Base-by-base conservation (phyloP, 495 filamentous ascomycete genomes). In the Xylaria flabelliformis region DNA sequence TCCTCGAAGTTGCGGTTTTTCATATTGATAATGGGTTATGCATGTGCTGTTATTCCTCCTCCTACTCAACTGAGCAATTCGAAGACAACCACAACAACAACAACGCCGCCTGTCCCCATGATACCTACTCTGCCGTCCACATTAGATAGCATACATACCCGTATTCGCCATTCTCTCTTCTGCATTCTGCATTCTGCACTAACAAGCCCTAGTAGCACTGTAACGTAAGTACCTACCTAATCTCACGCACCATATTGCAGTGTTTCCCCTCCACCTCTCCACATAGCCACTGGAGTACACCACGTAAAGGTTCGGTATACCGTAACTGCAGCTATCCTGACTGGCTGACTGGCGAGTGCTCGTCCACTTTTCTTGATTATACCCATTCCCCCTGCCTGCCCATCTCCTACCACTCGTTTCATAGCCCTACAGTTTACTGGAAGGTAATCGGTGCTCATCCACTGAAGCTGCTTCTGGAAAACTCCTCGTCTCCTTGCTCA, bases 341-440 rank as follows among this genome's bases (percentile, higher is more conserved):
- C 50, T 51, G 65, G 65, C 65, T 56, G 65, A 12, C 44, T n/a
- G 32, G 56, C 50, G 4, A 55, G 36, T 44, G 65, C 65, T 56
- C 44, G 65, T 67, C 65, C 65, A 67, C 65, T 67, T 67, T 67
- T 67, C 65, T 44, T 56, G 48, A 17, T 42, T 67, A 42, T 67
- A 56, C 65, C 65, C 50, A 42, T 67, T 67, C 65, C 65, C 65
- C 50, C 50, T 55, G 32, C 50, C 34, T 36, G 56, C 65, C 50
- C 50, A 56, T 56, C 65, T 44, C 44, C 65, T 44, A 24, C 65
- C 26, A 36, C 65, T 67, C 50, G 29, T 56, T 67, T 56, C 50
- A 32, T 67, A 56, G 65, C 65, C 48, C 50, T 67, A 55, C 36
- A 19, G 19, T 56, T 29, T 19, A 29, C 36, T 24, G 12, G 65